Conservation (phyloP, 352 stramenopile genomes). For the Globisporangium emineosum region DNA sequence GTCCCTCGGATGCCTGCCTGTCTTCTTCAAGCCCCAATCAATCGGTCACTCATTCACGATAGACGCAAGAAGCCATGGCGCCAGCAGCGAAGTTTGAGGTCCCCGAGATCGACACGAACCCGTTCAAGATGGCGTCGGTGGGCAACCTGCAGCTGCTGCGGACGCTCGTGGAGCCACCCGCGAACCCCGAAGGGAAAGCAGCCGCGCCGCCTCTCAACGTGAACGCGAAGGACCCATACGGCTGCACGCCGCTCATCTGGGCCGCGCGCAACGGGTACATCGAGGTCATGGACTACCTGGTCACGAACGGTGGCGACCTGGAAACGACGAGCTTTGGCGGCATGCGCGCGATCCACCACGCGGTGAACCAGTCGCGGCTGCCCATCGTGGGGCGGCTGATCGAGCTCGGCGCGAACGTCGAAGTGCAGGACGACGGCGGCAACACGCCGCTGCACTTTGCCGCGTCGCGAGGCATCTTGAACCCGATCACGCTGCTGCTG, state of each 20-base stretch:
- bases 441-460: conserved; percentile 86
- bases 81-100: conserved; percentile 61
- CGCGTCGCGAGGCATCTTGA: conserved; percentile 78
- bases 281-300: conserved; percentile 76
- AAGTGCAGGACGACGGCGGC: conserved; percentile 81
- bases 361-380: conserved; percentile 75
- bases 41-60: neutral
- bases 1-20: neutral
- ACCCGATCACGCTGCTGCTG: conserved; percentile 76
- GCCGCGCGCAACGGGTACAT: conserved; percentile 82
- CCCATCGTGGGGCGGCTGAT: conserved; percentile 63
- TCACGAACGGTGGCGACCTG: conserved; percentile 60
- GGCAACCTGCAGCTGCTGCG: conserved; percentile 72
- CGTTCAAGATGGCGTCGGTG: conserved; percentile 82
- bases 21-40: neutral
- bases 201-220: conserved; percentile 56
- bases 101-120: conserved; percentile 78
- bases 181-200: conserved; percentile 35
- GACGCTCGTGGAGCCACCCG: conserved; percentile 56
- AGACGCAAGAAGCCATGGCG: conserved; percentile 6
- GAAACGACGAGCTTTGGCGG: conserved; percentile 74
- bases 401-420: conserved; percentile 68
- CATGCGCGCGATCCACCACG: conserved; percentile 81
- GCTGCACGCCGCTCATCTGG: conserved; percentile 79
- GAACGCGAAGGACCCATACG: conserved; percentile 78